Evolutionary conservation across 1,139 yeast genomes (phyloP).

Genomic region (Arxiozyma bovina): DNA sequence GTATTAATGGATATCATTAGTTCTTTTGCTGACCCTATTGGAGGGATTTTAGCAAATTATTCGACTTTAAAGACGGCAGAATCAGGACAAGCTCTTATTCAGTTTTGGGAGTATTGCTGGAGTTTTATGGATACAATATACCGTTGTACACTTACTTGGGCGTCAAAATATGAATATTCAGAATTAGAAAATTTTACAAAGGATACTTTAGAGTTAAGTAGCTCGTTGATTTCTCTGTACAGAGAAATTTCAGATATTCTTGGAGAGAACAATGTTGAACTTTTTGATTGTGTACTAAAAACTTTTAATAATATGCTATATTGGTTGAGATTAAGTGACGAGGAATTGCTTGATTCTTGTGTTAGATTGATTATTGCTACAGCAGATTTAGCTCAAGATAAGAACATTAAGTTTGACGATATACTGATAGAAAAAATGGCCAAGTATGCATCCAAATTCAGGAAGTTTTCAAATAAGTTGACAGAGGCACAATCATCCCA

Average conservation of each 20-base stretch:
- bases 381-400: constrained; percentile 51
- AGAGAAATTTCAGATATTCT: constrained; percentile 42
- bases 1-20: constrained; percentile 65
- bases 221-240: constrained; percentile 55
- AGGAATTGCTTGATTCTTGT: constrained; percentile 64
- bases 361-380: constrained; percentile 61
- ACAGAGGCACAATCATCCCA: constrained; percentile 51
- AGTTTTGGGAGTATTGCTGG: constrained; percentile 67
- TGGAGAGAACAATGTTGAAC: constrained; percentile 27
- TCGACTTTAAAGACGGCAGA: constrained; percentile 17
- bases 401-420: constrained; percentile 41
- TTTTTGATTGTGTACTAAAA: constrained; percentile 31
- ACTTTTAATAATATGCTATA: constrained; percentile 57
- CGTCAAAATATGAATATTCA: constrained; percentile 46
- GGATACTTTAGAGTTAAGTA: constrained; percentile 75
- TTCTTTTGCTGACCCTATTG: constrained; percentile 57
- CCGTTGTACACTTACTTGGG: constrained; percentile 65
- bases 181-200: constrained; percentile 72
- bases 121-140: constrained; percentile 59
- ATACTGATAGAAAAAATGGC: constrained; percentile 47
- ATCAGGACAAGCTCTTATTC: constrained; percentile 28
- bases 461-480: constrained; percentile 55
- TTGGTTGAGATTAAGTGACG: constrained; percentile 78
- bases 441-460: constrained; percentile 57
- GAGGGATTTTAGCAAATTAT: constrained; percentile 41